phyloP scores from a whole-genome alignment of 768 basidiomycete genomes.

The Suillus subalutaceus region DNA sequence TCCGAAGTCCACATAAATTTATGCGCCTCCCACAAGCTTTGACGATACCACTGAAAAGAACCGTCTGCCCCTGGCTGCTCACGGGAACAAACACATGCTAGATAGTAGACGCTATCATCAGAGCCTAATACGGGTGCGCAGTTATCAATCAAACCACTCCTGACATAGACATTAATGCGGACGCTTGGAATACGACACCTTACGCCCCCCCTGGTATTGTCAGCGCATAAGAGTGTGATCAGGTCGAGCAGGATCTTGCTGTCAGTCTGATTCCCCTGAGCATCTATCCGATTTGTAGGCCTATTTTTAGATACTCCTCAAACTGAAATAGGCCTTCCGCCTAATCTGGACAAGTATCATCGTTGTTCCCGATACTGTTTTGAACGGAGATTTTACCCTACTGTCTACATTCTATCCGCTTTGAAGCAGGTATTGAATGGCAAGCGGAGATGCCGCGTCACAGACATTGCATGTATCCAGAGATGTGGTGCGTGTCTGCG shows the following conservation, averaged over 20 bases:
- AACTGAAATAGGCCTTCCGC: constrained; percentile 64
- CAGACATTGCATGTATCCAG: constrained; percentile 85
- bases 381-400: constrained; percentile 51
- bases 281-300: constrained; percentile 40
- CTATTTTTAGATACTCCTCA: constrained; percentile 71
- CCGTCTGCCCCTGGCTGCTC: no score
- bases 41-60: no score
- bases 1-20: no score
- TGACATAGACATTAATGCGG: not conserved
- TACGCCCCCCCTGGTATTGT: constrained; percentile 76
- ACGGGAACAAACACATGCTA: constrained; percentile 50
- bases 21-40: no score
- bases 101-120: constrained; percentile 76
- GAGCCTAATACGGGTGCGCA: constrained; percentile 87
- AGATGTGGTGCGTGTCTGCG: constrained; percentile 64
- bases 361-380: not conserved
- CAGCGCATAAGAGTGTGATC: constrained; percentile 73
- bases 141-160: constrained; percentile 70
- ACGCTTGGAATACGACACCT: constrained; percentile 57
- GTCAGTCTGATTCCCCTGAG: constrained; percentile 43
- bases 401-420: constrained; percentile 80
- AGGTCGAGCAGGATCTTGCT: constrained; percentile 59
- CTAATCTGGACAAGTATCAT: constrained; percentile 48
- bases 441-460: constrained; percentile 51
- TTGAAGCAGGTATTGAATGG: constrained; percentile 69